Base-by-base conservation (phyloP, 1,284 basidiomycete species). In the Fomitopsis pinicola region DNA sequence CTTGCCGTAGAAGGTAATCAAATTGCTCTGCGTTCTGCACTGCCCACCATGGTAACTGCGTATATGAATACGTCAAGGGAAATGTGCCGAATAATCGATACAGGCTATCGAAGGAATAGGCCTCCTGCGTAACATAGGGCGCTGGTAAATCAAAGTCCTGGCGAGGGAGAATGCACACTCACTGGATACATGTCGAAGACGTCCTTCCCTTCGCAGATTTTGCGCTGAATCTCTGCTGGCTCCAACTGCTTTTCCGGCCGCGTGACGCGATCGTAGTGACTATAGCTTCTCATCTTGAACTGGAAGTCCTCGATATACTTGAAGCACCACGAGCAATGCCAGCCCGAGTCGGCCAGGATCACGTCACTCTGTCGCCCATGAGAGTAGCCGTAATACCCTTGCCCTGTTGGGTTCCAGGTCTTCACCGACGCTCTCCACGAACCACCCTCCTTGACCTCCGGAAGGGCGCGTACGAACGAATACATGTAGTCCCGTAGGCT, bases 291-390 rank as follows among this genome's bases (percentile, higher is more conserved):
- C 84, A 88, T 88, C 74, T 88, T 88, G 67, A 80, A 76, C 15
- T 79, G 72, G 62, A 85, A 88, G 69, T 89, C 86, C 2, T 77
- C 72, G 48, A 89, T 75, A 12, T 80, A 81, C 57, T 80, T 75
- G 78, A 89, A 90, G 73, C 87, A 89, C 73, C 82, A 88, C 63
- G 82, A 86, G 71, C 81, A 83, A 64, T 82, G 81, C 80, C 81
- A 84, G 12, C 80, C 89, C 8, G 87, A 77, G 68, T 88, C 85
- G 33, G 84, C 83, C 40, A 91, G 78, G 19, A 85, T 74, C 48
- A 69, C 68, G 55, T 88, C 80, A 9, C 75, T 74, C 55, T 78
- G 79, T 68, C 84, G 82, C 19, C 83, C 83, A 69, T 89, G 87
- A 15, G 80, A 77, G 69, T 88, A 88, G 59, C 64, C 66, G 53